Conservation (phyloP, 257 asterid genomes). For the Nicotiana paniculata region DNA sequence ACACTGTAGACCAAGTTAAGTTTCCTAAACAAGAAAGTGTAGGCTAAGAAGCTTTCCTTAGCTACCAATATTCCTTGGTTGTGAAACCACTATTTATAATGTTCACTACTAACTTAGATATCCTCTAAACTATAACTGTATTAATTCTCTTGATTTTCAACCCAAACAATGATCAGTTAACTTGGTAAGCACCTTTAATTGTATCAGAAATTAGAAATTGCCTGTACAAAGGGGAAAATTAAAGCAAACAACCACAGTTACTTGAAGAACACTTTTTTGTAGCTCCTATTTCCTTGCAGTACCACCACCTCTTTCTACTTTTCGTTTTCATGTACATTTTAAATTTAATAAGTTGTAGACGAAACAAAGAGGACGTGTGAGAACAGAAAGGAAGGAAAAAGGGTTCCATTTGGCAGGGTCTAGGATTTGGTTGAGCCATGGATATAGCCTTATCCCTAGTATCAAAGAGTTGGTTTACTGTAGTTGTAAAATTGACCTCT, state of each 20-base stretch:
- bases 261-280: background rate
- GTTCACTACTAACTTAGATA: background rate
- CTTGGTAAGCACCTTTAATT: background rate
- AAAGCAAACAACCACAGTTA: background rate
- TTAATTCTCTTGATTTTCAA: background rate
- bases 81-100: background rate
- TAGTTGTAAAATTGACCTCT: constrained; percentile 6
- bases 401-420: background rate
- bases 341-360: background rate
- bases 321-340: background rate
- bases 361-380: background rate
- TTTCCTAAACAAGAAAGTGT: background rate
- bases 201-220: background rate
- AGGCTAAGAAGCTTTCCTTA: background rate
- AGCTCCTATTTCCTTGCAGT: background rate
- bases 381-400: background rate
- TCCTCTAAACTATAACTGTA: background rate
- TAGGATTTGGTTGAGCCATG: background rate
- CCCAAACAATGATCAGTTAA: background rate
- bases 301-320: background rate
- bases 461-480: background rate
- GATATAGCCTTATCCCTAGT: background rate
- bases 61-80: background rate
- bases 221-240: background rate
- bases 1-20: background rate